Conservation (phyloP, 2,329 filamentous ascomycete species). For the Clarireedia monteithiana region DNA sequence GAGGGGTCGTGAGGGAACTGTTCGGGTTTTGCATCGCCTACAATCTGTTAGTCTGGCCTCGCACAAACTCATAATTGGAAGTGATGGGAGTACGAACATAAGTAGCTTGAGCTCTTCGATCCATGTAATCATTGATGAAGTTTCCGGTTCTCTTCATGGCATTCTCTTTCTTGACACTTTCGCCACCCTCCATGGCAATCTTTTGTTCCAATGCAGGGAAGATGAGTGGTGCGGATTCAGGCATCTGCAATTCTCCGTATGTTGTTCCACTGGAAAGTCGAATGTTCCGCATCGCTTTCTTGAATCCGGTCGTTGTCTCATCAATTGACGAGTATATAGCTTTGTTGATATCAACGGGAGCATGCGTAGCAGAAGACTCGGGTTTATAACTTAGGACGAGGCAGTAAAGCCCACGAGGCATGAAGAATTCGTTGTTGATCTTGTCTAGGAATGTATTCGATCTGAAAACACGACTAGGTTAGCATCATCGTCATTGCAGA, state of each 20-base stretch:
- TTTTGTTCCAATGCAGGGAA: constrained; percentile 32
- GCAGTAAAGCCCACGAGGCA: constrained; percentile 46
- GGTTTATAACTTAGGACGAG: constrained; percentile 48
- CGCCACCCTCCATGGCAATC: constrained; percentile 15
- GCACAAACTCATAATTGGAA: neutral
- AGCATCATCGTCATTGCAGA: neutral
- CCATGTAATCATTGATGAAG: constrained; percentile 23
- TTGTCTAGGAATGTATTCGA: constrained; percentile 45
- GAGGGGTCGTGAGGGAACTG: constrained; percentile 30
- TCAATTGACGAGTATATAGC: constrained; percentile 31
- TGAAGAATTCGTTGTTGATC: constrained; percentile 50
- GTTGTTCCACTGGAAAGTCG: constrained; percentile 32
- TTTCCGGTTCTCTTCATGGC: constrained; percentile 33
- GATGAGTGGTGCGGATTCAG: constrained; percentile 33
- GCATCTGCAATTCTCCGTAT: constrained; percentile 31
- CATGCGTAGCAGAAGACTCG: constrained; percentile 21
- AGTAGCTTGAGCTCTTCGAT: constrained; percentile 32
- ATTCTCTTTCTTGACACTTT: constrained; percentile 21
- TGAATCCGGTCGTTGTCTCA: constrained; percentile 15
- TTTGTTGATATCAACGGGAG: constrained; percentile 30
- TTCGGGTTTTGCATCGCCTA: constrained; percentile 32
- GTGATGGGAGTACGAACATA: constrained; percentile 14
- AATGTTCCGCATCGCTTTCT: constrained; percentile 28
- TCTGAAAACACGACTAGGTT: constrained; percentile 12
- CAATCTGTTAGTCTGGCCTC: neutral